phyloP scores from a whole-genome alignment of 2,329 filamentous ascomycete genomes.

The Fusarium metavorans region DNA sequence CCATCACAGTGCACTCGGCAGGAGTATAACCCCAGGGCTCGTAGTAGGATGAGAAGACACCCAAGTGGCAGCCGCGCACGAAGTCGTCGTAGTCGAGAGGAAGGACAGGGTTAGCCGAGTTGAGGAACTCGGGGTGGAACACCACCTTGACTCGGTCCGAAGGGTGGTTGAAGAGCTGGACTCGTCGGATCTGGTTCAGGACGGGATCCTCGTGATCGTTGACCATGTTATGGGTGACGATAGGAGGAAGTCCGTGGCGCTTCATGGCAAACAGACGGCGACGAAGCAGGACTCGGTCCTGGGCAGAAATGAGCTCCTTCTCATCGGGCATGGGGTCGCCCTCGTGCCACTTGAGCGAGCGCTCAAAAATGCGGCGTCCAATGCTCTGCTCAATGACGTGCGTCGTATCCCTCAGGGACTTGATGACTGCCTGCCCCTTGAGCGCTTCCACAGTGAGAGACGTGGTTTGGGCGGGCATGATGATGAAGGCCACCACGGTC shows the following conservation, averaged over 20 bases:
- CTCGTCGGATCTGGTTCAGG: slow-evolving; percentile 93
- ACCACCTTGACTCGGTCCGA: slow-evolving; percentile 96
- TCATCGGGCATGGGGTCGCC: slow-evolving; percentile 94
- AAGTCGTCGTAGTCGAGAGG: slow-evolving; percentile 99
- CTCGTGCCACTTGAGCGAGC: slow-evolving; percentile 94
- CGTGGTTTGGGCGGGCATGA: slow-evolving; percentile 97
- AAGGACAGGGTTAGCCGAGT: slow-evolving; percentile 93
- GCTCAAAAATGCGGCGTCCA: slow-evolving; percentile 93
- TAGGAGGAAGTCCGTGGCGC: slow-evolving; percentile 87
- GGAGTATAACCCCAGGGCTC: slow-evolving; percentile 99
- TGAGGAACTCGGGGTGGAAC: slow-evolving; percentile 98
- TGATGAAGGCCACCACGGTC: slow-evolving; percentile 97
- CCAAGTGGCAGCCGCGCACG: slow-evolving; percentile 94
- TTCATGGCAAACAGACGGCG: slow-evolving; percentile 97
- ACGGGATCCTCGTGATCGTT: slow-evolving; percentile 95
- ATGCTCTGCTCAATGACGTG: slow-evolving; percentile 94
- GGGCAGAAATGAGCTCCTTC: slow-evolving; percentile 92
- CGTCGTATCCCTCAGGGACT: slow-evolving; percentile 92
- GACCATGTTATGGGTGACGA: slow-evolving; percentile 99
- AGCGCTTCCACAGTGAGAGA: slow-evolving; percentile 95
- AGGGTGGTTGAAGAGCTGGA: slow-evolving; percentile 97
- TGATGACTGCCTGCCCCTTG: slow-evolving; percentile 97
- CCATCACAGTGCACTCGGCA: slow-evolving; percentile 98
- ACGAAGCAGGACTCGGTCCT: slow-evolving; percentile 92
- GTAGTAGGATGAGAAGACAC: slow-evolving; percentile 97